Evolutionary conservation across 1,139 yeast species (phyloP).

Genomic region (Pichia sp.): DNA sequence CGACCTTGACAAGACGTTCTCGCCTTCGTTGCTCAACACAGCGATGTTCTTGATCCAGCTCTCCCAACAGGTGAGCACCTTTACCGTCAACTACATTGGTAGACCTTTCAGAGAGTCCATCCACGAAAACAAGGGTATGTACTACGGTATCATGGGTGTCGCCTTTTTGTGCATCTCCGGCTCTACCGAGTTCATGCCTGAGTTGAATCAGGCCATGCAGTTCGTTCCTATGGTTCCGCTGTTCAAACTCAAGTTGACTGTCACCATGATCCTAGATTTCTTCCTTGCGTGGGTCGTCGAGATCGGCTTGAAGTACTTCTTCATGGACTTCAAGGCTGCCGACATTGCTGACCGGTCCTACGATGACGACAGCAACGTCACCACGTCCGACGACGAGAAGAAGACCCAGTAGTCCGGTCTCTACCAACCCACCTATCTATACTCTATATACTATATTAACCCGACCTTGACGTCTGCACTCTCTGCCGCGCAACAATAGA

Average conservation of each 20-base stretch:
- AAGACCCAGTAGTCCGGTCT: slow-evolving; percentile 8
- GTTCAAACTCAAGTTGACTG: slow-evolving; percentile 75
- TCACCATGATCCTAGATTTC: slow-evolving; percentile 70
- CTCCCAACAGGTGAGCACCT: slow-evolving; percentile 95
- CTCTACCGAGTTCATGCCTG: slow-evolving; percentile 92
- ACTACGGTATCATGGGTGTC: slow-evolving; percentile 89
- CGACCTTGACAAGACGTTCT: slow-evolving; percentile 84
- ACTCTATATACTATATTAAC: not conserved
- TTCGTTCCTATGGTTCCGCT: slow-evolving; percentile 76
- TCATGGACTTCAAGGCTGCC: slow-evolving; percentile 88
- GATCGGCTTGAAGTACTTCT: slow-evolving; percentile 68
- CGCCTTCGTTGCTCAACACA: slow-evolving; percentile 88
- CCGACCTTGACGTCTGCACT: no score
- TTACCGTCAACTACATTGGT: slow-evolving; percentile 97
- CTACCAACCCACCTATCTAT: not conserved
- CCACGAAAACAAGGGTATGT: slow-evolving; percentile 92
- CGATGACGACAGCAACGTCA: slow-evolving; percentile 33
- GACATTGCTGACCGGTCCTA: slow-evolving; percentile 61
- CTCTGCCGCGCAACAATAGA: not conserved
- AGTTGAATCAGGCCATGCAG: slow-evolving; percentile 83
- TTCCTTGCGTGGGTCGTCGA: slow-evolving; percentile 79
- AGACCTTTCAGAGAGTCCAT: slow-evolving; percentile 93
- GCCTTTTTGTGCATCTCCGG: slow-evolving; percentile 86
- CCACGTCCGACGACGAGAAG: slow-evolving; percentile 14
- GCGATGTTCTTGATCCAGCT: slow-evolving; percentile 92